phyloP scores from a whole-genome alignment of 352 stramenopile species.

The Salisapilia sapeloensis region DNA sequence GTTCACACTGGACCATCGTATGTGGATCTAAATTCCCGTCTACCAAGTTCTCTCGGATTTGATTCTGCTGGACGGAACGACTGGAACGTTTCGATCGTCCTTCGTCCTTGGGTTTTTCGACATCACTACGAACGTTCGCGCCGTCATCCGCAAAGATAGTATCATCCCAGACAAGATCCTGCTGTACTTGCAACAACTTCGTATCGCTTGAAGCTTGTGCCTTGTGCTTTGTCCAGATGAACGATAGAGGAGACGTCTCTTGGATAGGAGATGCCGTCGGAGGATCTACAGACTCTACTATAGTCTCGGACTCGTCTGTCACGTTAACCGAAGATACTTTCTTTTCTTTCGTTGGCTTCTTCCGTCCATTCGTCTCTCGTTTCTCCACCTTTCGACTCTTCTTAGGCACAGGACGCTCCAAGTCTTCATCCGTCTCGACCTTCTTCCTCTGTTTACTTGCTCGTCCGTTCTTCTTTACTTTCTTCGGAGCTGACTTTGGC shows the following conservation, averaged over 20 bases:
- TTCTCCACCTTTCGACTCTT: neutral
- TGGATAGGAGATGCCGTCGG: neutral
- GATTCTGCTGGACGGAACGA: constrained; percentile 56
- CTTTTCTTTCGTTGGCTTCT: constrained; percentile 3
- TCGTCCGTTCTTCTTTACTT: constrained; percentile 6
- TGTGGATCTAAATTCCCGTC: constrained; percentile 59
- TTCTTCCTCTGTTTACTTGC: constrained; percentile 1
- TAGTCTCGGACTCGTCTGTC: neutral
- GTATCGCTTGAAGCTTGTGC: neutral
- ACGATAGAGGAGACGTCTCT: constrained; percentile 6
- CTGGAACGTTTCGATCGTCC: constrained; percentile 23
- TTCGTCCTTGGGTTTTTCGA: constrained; percentile 6
- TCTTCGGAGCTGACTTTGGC: constrained; percentile 3
- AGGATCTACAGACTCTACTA: neutral
- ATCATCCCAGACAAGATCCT: constrained; percentile 60
- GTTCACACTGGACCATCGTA: constrained; percentile 74
- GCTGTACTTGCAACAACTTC: constrained; percentile 22
- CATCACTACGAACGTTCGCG: neutral
- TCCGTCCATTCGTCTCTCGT: constrained; percentile 3
- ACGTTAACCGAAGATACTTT: neutral
- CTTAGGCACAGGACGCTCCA: constrained; percentile 1
- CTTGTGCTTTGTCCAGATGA: constrained; percentile 6
- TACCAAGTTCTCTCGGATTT: constrained; percentile 66
- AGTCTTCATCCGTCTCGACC: neutral
- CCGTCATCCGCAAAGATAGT: constrained; percentile 28